phyloP scores from a whole-genome alignment of 2,329 filamentous ascomycete genomes.

The Fusarium sp. region DNA sequence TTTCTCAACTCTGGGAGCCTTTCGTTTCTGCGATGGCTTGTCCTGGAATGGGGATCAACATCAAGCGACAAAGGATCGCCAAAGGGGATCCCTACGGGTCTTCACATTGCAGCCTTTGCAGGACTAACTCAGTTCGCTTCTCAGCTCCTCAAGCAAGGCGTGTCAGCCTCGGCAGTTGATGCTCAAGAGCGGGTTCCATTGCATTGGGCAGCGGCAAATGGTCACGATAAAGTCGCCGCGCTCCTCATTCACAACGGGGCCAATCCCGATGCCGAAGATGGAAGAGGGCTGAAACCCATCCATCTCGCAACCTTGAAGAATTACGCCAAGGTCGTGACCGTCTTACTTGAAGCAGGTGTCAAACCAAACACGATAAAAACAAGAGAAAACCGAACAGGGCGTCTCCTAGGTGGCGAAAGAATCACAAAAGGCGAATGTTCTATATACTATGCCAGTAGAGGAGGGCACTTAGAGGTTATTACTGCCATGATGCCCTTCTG shows the following conservation, averaged over 20 bases:
- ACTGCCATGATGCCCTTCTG: slow-evolving; percentile 32
- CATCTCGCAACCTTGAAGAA: slow-evolving; percentile 31
- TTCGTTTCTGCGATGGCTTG: slow-evolving; percentile 30
- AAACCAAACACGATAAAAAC: slow-evolving; percentile 22
- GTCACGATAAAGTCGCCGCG: slow-evolving; percentile 14
- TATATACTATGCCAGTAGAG: slow-evolving; percentile 24
- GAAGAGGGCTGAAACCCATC: slow-evolving; percentile 25
- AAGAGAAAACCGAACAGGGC: background rate
- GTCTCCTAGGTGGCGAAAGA: background rate
- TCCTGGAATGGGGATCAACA: slow-evolving; percentile 22
- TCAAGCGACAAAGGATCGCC: background rate
- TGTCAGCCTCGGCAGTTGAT: background rate
- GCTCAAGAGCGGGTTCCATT: slow-evolving; percentile 26
- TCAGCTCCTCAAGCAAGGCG: slow-evolving; percentile 1
- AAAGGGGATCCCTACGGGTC: slow-evolving; percentile 21
- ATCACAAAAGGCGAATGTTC: slow-evolving; percentile 20
- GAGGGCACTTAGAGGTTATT: slow-evolving; percentile 24
- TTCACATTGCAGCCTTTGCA: slow-evolving; percentile 34
- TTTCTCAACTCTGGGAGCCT: slow-evolving; percentile 14
- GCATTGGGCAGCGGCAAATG: slow-evolving; percentile 37
- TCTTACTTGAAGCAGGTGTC: slow-evolving; percentile 24
- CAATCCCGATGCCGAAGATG: slow-evolving; percentile 17
- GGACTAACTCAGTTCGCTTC: slow-evolving; percentile 24
- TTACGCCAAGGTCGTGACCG: background rate
- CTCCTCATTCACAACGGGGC: slow-evolving; percentile 21